Base-by-base conservation (phyloP, 1,284 basidiomycete species). In the Salmacisia buchloeana region DNA sequence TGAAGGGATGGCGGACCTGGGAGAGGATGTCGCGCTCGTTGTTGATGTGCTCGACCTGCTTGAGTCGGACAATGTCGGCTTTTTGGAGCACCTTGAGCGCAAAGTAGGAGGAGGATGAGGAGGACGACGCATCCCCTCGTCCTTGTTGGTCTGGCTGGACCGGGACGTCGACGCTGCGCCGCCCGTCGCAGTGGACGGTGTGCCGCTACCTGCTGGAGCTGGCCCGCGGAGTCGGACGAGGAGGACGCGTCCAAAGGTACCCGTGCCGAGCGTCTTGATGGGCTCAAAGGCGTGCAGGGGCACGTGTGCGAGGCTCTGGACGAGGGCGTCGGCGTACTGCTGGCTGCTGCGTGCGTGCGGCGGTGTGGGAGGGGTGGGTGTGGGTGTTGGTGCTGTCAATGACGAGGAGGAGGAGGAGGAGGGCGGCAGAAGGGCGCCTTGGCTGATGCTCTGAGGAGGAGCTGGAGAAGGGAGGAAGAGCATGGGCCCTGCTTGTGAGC, bases 1-100 rank as follows among this genome's bases (percentile, higher is more conserved):
- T 67, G 73, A 80, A 78, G 58, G 80, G 74, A 67, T 80, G 64
- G 38, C 72, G 64, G 7, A 64, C 60, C 41, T 61, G 54, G 43
- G 49, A 54, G 46, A 85, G 79, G 60, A 85, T 84, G 58, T 75
- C 78, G 23, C 83, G 79, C 68, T 85, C 84, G 33, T 82, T 83
- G 69, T 84, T 84, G 75, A 84, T 83, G 68, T 85, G 84, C 71
- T 85, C 83, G 38, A 85, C 82, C 70, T 85, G 84, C 66, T 84
- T 83, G 35, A 85, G 71, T 27, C 82, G 77, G 33, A 85, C 83
- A 60, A 85, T 81, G 65, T 84, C 83, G 4, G 78, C 75, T 73
- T 85, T 85, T 39, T 80, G 77, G 38, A 85, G 72, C 5, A 85
- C 83, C 76, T 85, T 85, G 79, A 83, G 81, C 9, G 83, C 83